Percentiles rank a stretch among this genome's conserved stretches.
phyloP scores from a whole-genome alignment of 2,329 filamentous ascomycete species.

The Leptographium lundbergii region DNA sequence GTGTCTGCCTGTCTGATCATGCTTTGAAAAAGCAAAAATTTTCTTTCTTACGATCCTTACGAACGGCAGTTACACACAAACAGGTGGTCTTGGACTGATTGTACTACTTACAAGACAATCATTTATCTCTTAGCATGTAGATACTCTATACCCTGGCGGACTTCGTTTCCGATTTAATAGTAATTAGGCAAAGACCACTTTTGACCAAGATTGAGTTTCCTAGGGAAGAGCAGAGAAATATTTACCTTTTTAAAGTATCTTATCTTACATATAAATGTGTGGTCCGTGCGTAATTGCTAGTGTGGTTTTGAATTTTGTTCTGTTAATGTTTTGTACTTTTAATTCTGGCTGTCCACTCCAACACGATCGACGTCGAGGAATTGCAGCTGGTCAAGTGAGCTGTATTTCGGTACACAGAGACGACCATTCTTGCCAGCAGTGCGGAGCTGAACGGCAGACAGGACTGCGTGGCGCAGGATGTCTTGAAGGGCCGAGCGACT shows the following conservation, averaged over 20 bases:
- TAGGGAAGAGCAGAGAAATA: no score
- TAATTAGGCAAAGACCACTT: conserved; percentile 12
- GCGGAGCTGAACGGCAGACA: background rate
- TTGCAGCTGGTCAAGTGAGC: background rate
- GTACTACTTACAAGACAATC: background rate
- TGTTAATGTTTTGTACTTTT: background rate
- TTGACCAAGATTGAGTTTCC: background rate
- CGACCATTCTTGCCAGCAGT: background rate
- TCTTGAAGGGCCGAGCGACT: background rate
- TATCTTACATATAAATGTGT: background rate
- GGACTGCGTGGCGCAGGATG: background rate
- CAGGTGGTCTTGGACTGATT: conserved; percentile 13
- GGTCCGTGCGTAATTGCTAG: background rate
- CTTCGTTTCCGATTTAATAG: conserved; percentile 11
- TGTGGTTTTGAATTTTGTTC: background rate
- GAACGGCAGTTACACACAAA: conserved; percentile 18
- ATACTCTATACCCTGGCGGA: conserved; percentile 10
- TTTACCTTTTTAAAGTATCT: no score
- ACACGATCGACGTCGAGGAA: no score
- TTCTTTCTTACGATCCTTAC: conserved; percentile 46
- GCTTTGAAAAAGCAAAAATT: conserved; percentile 1
- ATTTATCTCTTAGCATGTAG: background rate
- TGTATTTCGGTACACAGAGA: background rate
- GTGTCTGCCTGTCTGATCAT: background rate
- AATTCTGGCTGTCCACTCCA: no score